Evolutionary conservation across 306 rosid species (phyloP).

Genomic region (Crataegus laevigata): DNA sequence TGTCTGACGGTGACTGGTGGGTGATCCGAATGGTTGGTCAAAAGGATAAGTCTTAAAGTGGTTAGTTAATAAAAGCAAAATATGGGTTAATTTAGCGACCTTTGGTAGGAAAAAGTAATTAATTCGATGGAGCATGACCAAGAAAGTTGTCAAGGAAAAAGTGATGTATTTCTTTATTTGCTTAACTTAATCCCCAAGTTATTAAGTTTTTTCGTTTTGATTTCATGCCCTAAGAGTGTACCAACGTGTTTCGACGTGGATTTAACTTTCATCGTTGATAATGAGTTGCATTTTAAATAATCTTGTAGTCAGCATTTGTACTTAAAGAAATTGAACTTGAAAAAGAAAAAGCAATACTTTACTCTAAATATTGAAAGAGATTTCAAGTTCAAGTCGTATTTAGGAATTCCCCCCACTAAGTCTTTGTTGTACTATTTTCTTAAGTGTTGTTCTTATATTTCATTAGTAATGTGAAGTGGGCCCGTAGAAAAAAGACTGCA

Average conservation of each 20-base stretch:
- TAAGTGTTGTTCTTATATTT: too few species aligned
- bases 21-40: background rate
- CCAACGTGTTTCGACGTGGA: background rate
- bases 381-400: too few species aligned
- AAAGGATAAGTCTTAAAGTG: background rate
- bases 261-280: too few species aligned
- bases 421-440: too few species aligned
- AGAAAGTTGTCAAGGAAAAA: background rate
- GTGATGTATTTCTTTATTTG: too few species aligned
- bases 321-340: too few species aligned
- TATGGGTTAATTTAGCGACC: background rate
- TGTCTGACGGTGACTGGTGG: background rate
- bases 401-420: too few species aligned
- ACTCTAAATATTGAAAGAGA: background rate
- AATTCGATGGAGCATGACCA: background rate
- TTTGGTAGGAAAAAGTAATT: background rate
- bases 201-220: too few species aligned
- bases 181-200: too few species aligned
- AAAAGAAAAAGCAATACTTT: background rate
- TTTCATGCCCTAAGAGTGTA: background rate
- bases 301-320: background rate
- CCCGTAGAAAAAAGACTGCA: background rate
- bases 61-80: background rate
- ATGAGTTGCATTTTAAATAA: background rate
- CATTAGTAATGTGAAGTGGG: background rate